Evolutionary conservation across 352 stramenopile species (phyloP).

Genomic region (Pythium rhizo-oryzae): DNA sequence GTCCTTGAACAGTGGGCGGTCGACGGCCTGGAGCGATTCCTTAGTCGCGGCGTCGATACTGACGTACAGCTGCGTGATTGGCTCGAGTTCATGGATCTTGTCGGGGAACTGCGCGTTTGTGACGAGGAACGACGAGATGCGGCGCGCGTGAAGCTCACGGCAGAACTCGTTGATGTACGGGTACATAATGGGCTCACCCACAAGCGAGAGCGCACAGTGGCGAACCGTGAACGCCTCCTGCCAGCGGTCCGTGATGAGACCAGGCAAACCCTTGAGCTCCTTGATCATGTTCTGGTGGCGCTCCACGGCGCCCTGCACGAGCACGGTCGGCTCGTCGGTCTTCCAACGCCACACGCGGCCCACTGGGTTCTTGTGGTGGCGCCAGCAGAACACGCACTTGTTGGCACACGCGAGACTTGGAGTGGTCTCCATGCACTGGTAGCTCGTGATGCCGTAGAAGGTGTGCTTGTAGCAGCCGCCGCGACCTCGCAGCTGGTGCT

Average conservation of each 20-base stretch:
- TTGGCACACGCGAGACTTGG: conserved; percentile 98
- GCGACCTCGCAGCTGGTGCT: conserved; percentile 96
- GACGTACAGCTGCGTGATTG: conserved; percentile 99
- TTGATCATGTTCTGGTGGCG: conserved; percentile 95
- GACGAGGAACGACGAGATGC: conserved; percentile 98
- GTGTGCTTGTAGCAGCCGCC: conserved; percentile 99
- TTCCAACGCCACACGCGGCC: conserved; percentile 98
- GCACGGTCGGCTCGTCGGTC: conserved; percentile 94
- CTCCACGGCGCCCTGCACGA: conserved; percentile 94
- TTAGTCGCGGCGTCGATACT: conserved; percentile 97
- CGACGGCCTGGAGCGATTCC: conserved; percentile 95
- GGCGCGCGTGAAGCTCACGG: conserved; percentile 92
- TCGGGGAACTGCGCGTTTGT: conserved; percentile 99
- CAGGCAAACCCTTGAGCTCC: conserved; percentile 94
- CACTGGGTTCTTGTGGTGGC: conserved; percentile 99
- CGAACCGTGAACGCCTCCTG: conserved; percentile 95
- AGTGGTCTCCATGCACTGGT: conserved; percentile 99
- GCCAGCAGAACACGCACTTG: conserved; percentile 99
- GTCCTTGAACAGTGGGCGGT: conserved; percentile 97
- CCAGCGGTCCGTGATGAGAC: conserved; percentile 94
- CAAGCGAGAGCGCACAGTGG: conserved; percentile 96
- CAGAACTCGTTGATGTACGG: conserved; percentile 98
- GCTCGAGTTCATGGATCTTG: conserved; percentile 94
- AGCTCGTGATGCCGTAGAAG: conserved; percentile 98
- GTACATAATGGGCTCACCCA: conserved; percentile 99